Evolutionary conservation across 768 basidiomycete species (phyloP), one percentile per base, ranked within the genome.

Genomic region (Termitomyces sp.): DNA sequence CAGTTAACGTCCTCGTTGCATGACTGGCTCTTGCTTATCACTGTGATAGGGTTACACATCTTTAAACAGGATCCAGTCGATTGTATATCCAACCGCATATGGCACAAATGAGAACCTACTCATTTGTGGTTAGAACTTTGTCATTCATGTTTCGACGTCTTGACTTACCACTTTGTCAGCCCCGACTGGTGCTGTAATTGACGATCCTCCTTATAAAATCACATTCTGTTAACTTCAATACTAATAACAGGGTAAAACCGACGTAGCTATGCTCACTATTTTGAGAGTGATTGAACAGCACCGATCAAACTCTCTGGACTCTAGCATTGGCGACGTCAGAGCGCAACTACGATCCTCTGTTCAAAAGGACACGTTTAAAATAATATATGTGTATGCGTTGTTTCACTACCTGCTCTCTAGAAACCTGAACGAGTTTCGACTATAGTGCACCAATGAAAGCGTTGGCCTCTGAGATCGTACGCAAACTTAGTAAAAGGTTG

Each of bases 371-470:
- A 73, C 84, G 1, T 98, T 97, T 79, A 98, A 99, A 72, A 87
- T 99, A 60, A 94, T 99, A 47, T 99, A 99, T 63, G 97, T 99
- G 91, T 91, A 67, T 66, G 84, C 67, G 3, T 12, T 46, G 39
- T 43, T 55, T 16, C 18, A 1, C 16, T 2, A 18, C 18, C 39
- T 24, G 36, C 41, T 29, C 14, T 34, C 39, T 8, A 49, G 16
- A 20, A 52, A 41, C 18, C 53, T 27, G 54, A 22, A 29, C 46
- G 20, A 47, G 58, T 22, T 60, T 32, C 34, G 31, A 39, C 16
- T 51, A 9, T 57, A 94, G 92, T 27, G 97, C 97, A 7, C 97
- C 97, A 0, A 98, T 99, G 94, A 99, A 99, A 69, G 97, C 97
- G 0, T 73, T 99, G 39, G 97, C 96, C 1, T 85, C 94, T 3